Conservation (phyloP, 2,329 filamentous ascomycete species). For the Pseudovirgaria hyperparasitica region DNA sequence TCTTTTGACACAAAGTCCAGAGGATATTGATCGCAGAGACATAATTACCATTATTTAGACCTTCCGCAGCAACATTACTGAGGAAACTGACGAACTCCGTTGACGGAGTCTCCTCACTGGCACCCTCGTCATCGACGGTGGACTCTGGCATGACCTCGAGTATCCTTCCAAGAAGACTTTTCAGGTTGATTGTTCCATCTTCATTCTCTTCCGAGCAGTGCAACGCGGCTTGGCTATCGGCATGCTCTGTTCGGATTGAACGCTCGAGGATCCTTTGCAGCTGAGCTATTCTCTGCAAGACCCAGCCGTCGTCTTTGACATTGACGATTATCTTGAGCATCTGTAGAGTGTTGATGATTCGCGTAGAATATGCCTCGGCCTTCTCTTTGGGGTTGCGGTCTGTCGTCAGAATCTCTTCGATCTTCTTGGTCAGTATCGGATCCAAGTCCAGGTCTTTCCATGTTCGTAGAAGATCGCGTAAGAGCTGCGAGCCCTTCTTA, state of each 20-base stretch:
- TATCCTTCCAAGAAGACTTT: slow-evolving; percentile 67
- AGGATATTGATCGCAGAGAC: slow-evolving; percentile 84
- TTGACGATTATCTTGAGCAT: slow-evolving; percentile 83
- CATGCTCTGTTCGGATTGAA: slow-evolving; percentile 72
- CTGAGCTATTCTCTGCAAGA: slow-evolving; percentile 60
- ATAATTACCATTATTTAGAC: slow-evolving; percentile 67
- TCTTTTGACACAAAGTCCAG: slow-evolving; percentile 79
- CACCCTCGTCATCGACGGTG: slow-evolving; percentile 72
- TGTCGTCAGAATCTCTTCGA: slow-evolving; percentile 69
- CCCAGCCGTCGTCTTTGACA: slow-evolving; percentile 82
- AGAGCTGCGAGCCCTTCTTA: slow-evolving; percentile 68
- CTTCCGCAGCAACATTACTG: slow-evolving; percentile 76
- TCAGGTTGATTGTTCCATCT: slow-evolving; percentile 45
- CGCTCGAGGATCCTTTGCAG: slow-evolving; percentile 87
- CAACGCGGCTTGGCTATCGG: slow-evolving; percentile 87
- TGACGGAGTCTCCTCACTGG: slow-evolving; percentile 60
- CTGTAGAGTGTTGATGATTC: slow-evolving; percentile 87
- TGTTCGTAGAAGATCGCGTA: slow-evolving; percentile 73
- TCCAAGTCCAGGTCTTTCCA: slow-evolving; percentile 92
- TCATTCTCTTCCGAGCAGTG: slow-evolving; percentile 63
- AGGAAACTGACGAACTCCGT: slow-evolving; percentile 81
- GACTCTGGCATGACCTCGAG: slow-evolving; percentile 75
- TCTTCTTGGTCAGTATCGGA: slow-evolving; percentile 70
- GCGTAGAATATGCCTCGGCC: slow-evolving; percentile 63
- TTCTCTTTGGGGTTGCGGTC: slow-evolving; percentile 45